These are phyloP conservation scores for Podosphaera xanthii DNA, from an alignment of 2,329 filamentous ascomycete species.

Conservation along the genomic window DNA sequence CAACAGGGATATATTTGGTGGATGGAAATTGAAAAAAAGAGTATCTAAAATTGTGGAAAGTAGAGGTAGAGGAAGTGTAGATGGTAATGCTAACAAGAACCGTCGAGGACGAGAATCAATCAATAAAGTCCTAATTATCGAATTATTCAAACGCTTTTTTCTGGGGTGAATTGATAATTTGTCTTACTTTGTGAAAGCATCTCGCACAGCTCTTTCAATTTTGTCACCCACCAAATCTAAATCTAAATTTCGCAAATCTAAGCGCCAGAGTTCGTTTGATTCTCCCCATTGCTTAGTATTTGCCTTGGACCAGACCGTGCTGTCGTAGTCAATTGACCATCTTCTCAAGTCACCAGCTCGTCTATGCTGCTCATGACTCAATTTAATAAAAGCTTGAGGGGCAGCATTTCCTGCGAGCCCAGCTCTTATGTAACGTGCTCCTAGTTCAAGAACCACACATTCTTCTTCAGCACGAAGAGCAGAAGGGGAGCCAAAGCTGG, in stretches of 20 bases:
- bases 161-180: conserved; percentile 17
- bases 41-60: conserved; percentile 55
- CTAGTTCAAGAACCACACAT: conserved; percentile 60
- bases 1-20: conserved; percentile 59
- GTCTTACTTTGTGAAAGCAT: conserved; percentile 58
- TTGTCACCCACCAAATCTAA: conserved; percentile 66
- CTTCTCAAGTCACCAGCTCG: conserved; percentile 61
- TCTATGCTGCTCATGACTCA: conserved; percentile 52
- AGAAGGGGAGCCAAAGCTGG: conserved; percentile 35
- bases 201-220: conserved; percentile 59
- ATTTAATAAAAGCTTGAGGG: conserved; percentile 48
- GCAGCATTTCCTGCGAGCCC: conserved; percentile 69
- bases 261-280: conserved; percentile 54
- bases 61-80: conserved; percentile 53
- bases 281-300: conserved; percentile 34
- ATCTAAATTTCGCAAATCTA: conserved; percentile 51
- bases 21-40: conserved; percentile 59
- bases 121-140: conserved; percentile 29
- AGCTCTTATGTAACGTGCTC: conserved; percentile 52
- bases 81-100: conserved; percentile 53
- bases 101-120: conserved; percentile 57
- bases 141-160: conserved; percentile 2
- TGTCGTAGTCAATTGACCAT: conserved; percentile 34
- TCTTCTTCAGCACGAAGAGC: conserved; percentile 60
- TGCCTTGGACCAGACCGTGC: conserved; percentile 24